phyloP scores from a whole-genome alignment of 164 flowering plant species.

The Macadamia integrifolia region DNA sequence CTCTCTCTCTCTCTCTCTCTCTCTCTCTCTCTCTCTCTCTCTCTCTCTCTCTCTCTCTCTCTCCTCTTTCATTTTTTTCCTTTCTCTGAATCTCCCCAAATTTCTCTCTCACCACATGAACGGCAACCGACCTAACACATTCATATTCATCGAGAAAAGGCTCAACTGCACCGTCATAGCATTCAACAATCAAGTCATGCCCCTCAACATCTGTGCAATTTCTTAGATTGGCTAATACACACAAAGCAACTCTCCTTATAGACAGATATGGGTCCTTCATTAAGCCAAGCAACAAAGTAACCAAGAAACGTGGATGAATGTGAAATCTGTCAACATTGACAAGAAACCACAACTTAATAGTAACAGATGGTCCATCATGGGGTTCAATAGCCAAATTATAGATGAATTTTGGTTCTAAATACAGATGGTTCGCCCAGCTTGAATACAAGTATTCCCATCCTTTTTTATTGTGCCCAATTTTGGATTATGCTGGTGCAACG shows the following conservation, averaged over 20 bases:
- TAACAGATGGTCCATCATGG: slow-evolving; percentile 14
- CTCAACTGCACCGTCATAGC: slow-evolving; percentile 60
- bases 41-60: no score
- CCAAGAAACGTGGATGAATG: slow-evolving; percentile 29
- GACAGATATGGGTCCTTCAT: slow-evolving; percentile 70
- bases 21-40: no score
- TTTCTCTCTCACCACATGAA: slow-evolving; percentile 21
- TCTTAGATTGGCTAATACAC: slow-evolving; percentile 43
- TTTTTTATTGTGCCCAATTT: no score
- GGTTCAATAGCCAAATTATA: no score
- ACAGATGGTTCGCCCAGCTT: no score
- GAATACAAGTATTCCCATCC: no score
- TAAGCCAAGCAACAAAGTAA: slow-evolving; percentile 54
- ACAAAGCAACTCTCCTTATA: slow-evolving; percentile 58
- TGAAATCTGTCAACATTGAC: slow-evolving; percentile 31
- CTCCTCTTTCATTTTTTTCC: no score
- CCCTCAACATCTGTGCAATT: slow-evolving; percentile 27
- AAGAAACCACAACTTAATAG: slow-evolving; percentile 49
- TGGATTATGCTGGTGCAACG: no score
- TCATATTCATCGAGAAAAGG: slow-evolving; percentile 58
- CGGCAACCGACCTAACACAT: slow-evolving; percentile 52
- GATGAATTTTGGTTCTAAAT: no score
- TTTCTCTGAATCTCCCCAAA: no score
- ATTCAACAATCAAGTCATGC: slow-evolving; percentile 31
- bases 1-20: no score